phyloP scores from a whole-genome alignment of 2,329 filamentous ascomycete species.

The Cladosporium sp. region DNA sequence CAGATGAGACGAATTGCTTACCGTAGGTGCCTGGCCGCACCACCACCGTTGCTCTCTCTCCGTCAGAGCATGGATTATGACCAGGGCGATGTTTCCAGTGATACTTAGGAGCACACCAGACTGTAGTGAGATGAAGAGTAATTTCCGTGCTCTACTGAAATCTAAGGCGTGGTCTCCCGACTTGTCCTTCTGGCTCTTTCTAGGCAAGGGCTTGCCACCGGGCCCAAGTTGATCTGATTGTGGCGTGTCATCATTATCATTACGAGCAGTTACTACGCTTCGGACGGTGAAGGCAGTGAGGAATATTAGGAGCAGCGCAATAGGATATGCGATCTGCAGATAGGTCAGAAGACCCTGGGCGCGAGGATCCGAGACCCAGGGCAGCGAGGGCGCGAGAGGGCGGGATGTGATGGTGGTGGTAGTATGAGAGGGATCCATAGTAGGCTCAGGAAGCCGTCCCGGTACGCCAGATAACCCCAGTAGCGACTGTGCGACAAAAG shows the following conservation, averaged over 20 bases:
- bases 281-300: constrained; percentile 57
- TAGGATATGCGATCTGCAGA: constrained; percentile 58
- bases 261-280: constrained; percentile 54
- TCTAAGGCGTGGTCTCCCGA: constrained; percentile 45
- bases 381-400: constrained; percentile 14
- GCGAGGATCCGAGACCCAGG: constrained; percentile 36
- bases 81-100: constrained; percentile 66
- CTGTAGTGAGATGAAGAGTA: constrained; percentile 71
- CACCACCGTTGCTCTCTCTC: constrained; percentile 67
- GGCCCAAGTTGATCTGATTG: constrained; percentile 61
- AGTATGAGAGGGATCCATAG: constrained; percentile 7
- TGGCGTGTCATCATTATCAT: constrained; percentile 36
- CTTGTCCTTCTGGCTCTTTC: constrained; percentile 48
- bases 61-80: constrained; percentile 69
- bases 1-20: constrained; percentile 42
- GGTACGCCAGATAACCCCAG: background rate
- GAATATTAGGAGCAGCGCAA: constrained; percentile 62
- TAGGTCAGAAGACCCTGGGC: constrained; percentile 42
- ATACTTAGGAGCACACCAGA: constrained; percentile 70
- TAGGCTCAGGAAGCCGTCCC: background rate
- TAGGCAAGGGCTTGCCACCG: constrained; percentile 81
- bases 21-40: constrained; percentile 74
- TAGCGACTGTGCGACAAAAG: constrained; percentile 13
- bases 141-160: constrained; percentile 64
- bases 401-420: background rate